Conservation (phyloP, 306 rosid species). For the Delonix regia region DNA sequence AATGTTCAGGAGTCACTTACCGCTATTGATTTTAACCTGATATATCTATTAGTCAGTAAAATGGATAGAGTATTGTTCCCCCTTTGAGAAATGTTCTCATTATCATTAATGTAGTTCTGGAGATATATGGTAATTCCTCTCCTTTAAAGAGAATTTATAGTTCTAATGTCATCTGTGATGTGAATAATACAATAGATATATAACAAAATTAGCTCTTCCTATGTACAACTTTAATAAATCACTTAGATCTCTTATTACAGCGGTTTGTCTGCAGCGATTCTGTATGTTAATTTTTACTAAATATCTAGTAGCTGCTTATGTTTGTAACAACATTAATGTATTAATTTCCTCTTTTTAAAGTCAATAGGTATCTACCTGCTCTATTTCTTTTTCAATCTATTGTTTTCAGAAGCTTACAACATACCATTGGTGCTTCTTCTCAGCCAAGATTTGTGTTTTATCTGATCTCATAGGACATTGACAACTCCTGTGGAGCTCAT, state of each 20-base stretch:
- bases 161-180: too few relatives aligned
- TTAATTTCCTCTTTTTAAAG: not conserved
- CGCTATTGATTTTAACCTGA: not conserved
- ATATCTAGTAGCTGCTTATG: not conserved
- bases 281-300: constrained; percentile 1
- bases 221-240: not conserved
- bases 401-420: constrained; percentile 15
- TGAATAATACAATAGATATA: not conserved
- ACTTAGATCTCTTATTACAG: not conserved
- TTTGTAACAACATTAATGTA: not conserved
- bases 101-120: not conserved
- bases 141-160: not conserved
- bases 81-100: not conserved
- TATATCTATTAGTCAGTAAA: not conserved
- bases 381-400: not conserved
- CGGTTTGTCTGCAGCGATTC: not conserved
- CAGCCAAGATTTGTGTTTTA: constrained; percentile 1
- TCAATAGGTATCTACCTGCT: not conserved
- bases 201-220: not conserved
- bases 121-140: not conserved
- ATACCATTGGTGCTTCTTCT: not conserved
- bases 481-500: constrained; percentile 67
- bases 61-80: not conserved
- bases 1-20: not conserved
- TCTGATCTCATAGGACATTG: constrained; percentile 57